Evolutionary conservation across 2,329 filamentous ascomycete species (phyloP).

Genomic region (Bertia moriformis): DNA sequence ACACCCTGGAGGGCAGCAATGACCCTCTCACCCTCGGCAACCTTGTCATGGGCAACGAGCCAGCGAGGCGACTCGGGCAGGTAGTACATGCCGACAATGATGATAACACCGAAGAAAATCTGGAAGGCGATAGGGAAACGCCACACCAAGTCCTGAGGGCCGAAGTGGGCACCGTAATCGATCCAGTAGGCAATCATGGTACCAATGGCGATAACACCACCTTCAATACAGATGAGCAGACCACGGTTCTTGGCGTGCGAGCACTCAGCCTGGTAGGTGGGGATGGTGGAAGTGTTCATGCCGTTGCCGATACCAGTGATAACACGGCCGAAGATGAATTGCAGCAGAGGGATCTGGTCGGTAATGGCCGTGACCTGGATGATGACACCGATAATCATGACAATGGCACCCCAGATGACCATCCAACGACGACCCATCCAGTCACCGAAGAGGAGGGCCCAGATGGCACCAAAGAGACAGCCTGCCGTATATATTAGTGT

Average conservation of each 20-base stretch:
- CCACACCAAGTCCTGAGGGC: conserved; percentile 29
- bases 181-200: conserved; percentile 31
- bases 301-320: conserved; percentile 38
- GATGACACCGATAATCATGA: conserved; percentile 45
- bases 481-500: conserved; percentile 5
- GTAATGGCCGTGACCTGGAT: conserved; percentile 32
- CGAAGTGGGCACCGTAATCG: conserved; percentile 21
- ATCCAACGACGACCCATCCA: conserved; percentile 26
- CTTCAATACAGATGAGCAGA: conserved; percentile 26
- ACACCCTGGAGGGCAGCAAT: not conserved
- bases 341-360: conserved; percentile 16
- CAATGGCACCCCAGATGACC: conserved; percentile 39
- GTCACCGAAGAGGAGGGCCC: conserved; percentile 37
- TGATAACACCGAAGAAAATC: conserved; percentile 25
- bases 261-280: conserved; percentile 30
- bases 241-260: conserved; percentile 25
- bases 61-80: conserved; percentile 30
- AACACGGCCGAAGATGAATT: conserved; percentile 31
- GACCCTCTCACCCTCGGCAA: not conserved
- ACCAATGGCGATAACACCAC: conserved; percentile 27
- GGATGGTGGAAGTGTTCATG: conserved; percentile 29
- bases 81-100: conserved; percentile 25
- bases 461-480: conserved; percentile 27
- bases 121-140: conserved; percentile 38
- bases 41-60: conserved; percentile 12